Percentiles rank a stretch among this genome's conserved stretches.
Conservation (phyloP, 805 yeast genomes). For the Dipodascopsis tothii region DNA sequence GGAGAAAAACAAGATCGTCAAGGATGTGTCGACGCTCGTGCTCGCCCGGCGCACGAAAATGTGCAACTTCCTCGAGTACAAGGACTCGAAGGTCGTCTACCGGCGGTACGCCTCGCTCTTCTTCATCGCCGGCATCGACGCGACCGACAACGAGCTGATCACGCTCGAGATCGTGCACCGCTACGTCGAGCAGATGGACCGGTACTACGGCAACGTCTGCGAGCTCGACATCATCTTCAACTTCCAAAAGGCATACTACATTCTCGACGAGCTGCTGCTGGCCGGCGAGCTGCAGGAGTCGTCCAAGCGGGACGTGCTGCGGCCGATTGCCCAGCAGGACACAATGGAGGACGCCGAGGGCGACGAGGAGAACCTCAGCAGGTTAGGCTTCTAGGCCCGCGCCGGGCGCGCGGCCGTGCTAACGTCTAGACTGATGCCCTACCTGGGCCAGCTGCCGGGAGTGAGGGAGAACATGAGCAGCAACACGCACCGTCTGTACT, state of each 20-base stretch:
- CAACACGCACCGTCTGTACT: background rate
- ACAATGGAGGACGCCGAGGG: slow-evolving; percentile 75
- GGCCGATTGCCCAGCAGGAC: slow-evolving; percentile 76
- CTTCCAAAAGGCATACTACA: slow-evolving; percentile 86
- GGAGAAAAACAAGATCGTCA: slow-evolving; percentile 73
- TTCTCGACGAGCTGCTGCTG: slow-evolving; percentile 78
- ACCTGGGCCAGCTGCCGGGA: slow-evolving; percentile 17
- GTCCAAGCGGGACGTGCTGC: slow-evolving; percentile 68
- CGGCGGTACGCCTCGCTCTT: slow-evolving; percentile 89
- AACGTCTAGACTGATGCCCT: slow-evolving; percentile 14
- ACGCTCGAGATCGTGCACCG: slow-evolving; percentile 84
- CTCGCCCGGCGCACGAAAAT: slow-evolving; percentile 81
- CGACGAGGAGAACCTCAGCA: slow-evolving; percentile 35
- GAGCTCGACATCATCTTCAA: slow-evolving; percentile 95
- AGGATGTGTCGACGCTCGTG: slow-evolving; percentile 80
- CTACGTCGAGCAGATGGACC: slow-evolving; percentile 94
- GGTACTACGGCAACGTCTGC: slow-evolving; percentile 89
- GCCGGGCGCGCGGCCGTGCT: too few relatives aligned
- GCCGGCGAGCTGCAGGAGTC: slow-evolving; percentile 86
- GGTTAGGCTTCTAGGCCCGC: slow-evolving; percentile 21
- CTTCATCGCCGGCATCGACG: slow-evolving; percentile 78
- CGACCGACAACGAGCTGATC: slow-evolving; percentile 76
- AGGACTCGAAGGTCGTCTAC: slow-evolving; percentile 77
- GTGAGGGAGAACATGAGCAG: slow-evolving; percentile 4
- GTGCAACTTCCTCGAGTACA: slow-evolving; percentile 89